Base-by-base conservation (phyloP, 192 early-diverging fungal species). In the Coemansia sp. region DNA sequence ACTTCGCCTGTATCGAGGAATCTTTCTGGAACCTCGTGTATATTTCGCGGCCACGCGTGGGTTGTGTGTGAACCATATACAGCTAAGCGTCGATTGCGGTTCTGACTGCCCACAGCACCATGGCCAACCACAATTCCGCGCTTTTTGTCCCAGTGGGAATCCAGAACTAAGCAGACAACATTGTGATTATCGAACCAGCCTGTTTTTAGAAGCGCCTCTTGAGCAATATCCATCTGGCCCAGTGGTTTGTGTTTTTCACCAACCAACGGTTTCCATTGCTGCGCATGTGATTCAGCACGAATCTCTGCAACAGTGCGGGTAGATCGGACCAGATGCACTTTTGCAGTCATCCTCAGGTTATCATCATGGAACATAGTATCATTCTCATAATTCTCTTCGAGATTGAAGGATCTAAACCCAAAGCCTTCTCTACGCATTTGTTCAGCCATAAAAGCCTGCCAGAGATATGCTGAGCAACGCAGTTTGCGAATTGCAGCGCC, bases 391-490 rank as follows among this genome's bases (percentile, higher is more conserved):
- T 56, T 55, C 57, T 89, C 89, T 12, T 88, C 85, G 3, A 90
- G 69, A 24, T 87, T 74, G 62, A 90, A 88, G 18, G 87, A 81
- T 22, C 88, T 81, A 27, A 85, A 82, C 1, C 86, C 89, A 78
- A 89, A 87, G 16, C 87, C 88, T 47, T 84, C 71, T 19, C 89
- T 82, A 58, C 86, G 69, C 76, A 90, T 76, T 65, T 89, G 87
- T 61, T 90, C 89, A 5, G 88, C 74, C 25, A 82, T 83, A 65
- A 86, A 89, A 9, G 89, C 89, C 64, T 89, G 88, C 89, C 89
- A 90, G 49, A 90, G 67, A 60, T 90, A 89, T 8, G 78, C 87
- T 12, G 77, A 78, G 69, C 82, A 88, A 4, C 89, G 66, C 25
- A 88, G 65, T 58, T 88, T 87, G 58, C 76, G 69, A 19, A 81